phyloP scores from a whole-genome alignment of 306 rosid genomes.

The Quercus bicolor region DNA sequence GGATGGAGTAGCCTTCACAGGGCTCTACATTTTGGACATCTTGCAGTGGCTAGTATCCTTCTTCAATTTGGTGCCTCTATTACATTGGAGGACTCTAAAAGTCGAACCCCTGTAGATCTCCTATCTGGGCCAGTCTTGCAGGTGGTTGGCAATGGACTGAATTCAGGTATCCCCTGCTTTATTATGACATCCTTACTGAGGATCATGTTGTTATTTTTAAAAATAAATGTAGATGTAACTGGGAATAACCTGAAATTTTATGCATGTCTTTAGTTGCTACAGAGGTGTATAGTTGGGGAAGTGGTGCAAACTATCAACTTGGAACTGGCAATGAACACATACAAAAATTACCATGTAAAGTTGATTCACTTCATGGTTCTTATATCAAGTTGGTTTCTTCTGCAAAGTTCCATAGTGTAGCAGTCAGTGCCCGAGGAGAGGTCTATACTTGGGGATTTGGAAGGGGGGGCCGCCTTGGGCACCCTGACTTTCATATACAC shows the following conservation, averaged over 20 bases:
- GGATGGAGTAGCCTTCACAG: conserved; percentile 99
- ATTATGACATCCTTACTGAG: conserved; percentile 26
- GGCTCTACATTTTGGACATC: conserved; percentile 94
- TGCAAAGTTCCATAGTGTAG: conserved; percentile 89
- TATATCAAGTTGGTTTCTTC: conserved; percentile 72
- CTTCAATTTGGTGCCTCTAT: conserved; percentile 83
- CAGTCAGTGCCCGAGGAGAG: conserved; percentile 74
- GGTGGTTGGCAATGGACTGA: conserved; percentile 45
- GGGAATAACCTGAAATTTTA: conserved; percentile 25
- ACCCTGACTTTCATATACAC: conserved; percentile 97
- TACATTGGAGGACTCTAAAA: conserved; percentile 74
- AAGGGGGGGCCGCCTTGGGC: conserved; percentile 96
- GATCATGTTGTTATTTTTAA: conserved; percentile 16
- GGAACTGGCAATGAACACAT: conserved; percentile 97
- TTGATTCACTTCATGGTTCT: conserved; percentile 78
- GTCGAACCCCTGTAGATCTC: conserved; percentile 81
- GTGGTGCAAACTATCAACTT: conserved; percentile 94
- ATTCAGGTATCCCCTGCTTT: conserved; percentile 51
- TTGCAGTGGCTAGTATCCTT: conserved; percentile 81
- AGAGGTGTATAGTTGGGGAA: conserved; percentile 96
- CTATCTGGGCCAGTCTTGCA: conserved; percentile 76
- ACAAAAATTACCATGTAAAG: conserved; percentile 87
- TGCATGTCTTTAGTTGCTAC: conserved; percentile 54
- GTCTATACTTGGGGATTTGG: conserved; percentile 99
- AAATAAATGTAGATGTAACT: background rate